Evolutionary conservation across 768 basidiomycete genomes (phyloP), one percentile per base, ranked within the genome.

Genomic region (Amanita muscaria): DNA sequence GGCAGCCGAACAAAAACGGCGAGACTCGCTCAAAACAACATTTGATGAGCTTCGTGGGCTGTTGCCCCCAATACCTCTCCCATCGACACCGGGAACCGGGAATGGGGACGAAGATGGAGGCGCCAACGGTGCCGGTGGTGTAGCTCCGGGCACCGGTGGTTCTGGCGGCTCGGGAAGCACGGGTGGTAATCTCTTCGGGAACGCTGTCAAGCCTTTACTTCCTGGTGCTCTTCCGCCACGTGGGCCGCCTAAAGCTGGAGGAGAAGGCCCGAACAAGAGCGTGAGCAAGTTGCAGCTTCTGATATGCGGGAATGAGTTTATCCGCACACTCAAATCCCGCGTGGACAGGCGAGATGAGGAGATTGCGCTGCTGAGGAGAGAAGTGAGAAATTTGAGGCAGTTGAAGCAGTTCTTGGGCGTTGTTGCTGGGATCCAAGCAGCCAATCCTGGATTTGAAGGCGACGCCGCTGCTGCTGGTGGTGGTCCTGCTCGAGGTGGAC

Each of bases 1-100:
- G 64, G 88, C 83, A 10, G 96, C 96, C 4, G 96, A 99, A 63
- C 96, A 99, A 61, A 92, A 93, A 59, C 84, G 96, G 35, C 81
- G 96, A 7, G 94, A 99, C 63, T 92, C 89, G 34, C 78, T 98
- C 48, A 99, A 98, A 67, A 82, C 86, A 12, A 90, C 92, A 3
- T 98, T 85, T 55, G 88, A 91, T 53, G 87, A 89, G 43, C 70
- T 91, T 9, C 83, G 88, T 12, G 60, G 69, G 14, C 70, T 98
- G 12, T 73, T 99, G 1, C 96, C 96, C 1, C 88, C 89, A 5
- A 88, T 96, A 53, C 84, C 89, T 8, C 69, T 89, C 1, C 82
- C 88, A 2, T 78, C 80, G 0, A 85, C 23, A 12, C 33, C 24
- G 2, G 42, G 32, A 51, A 79, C 80, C 11, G 47, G 46, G 11